A percentile compares a stretch with the other conserved stretches of the same genome.
Conservation (phyloP, 208 protist species). For the Acanthamoeba quina region DNA sequence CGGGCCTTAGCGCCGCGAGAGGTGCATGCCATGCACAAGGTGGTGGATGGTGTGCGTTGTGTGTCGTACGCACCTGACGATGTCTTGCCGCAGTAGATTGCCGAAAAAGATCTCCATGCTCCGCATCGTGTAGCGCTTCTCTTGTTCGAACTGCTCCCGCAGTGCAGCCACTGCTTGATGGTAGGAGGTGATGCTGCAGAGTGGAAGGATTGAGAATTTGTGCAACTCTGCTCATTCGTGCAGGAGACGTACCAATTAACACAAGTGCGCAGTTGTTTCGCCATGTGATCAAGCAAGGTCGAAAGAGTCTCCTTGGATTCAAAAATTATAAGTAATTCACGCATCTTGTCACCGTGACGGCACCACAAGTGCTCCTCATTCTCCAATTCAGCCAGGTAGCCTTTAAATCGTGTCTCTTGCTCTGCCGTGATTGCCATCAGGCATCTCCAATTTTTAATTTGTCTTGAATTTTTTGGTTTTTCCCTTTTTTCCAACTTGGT, state of each 20-base stretch:
- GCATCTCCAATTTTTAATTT: no score
- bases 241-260: background rate
- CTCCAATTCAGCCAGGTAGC: background rate
- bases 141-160: background rate
- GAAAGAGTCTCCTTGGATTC: background rate
- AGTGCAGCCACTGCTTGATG: background rate
- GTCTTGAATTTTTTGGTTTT: no score
- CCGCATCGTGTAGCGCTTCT: constrained; percentile 12
- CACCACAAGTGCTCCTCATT: constrained; percentile 52
- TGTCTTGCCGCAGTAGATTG: background rate
- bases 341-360: background rate
- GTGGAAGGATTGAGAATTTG: background rate
- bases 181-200: constrained; percentile 16
- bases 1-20: background rate
- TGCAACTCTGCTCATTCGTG: background rate
- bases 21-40: no score
- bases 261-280: background rate
- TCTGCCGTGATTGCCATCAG: background rate
- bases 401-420: background rate
- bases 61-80: background rate
- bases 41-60: no score
- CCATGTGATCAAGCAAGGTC: background rate
- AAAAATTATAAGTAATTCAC: constrained; percentile 13
- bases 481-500: no score
- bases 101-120: constrained; percentile 31